Conservation (phyloP, 176 grass and related monocot genomes). For the Ampelocalamus luodianensis region DNA sequence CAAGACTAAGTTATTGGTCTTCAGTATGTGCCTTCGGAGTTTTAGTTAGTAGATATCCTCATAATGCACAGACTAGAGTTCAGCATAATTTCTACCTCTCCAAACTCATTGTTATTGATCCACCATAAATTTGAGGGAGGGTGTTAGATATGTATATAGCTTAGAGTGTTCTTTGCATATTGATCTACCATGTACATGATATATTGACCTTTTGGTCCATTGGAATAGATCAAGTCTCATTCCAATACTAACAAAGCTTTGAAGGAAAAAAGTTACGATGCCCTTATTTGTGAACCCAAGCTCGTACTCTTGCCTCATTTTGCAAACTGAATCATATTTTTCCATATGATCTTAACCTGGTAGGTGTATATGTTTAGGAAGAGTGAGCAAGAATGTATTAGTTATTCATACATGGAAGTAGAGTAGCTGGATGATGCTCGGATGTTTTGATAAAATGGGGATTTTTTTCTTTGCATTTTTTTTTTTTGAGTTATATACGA, state of each 20-base stretch:
- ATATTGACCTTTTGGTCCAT: no score
- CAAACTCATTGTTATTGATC: no score
- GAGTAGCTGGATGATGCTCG: not conserved
- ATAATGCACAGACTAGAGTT: no score
- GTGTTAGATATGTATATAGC: no score
- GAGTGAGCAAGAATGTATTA: conserved; percentile 10
- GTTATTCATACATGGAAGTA: conserved; percentile 5
- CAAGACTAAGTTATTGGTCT: no score
- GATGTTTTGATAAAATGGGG: conserved; percentile 16
- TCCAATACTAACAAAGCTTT: conserved; percentile 30
- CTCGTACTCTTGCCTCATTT: not conserved
- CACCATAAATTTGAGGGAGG: no score
- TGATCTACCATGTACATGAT: no score
- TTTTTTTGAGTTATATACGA: not conserved
- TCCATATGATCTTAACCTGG: not conserved
- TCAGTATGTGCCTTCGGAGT: no score
- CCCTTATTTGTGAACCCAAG: conserved; percentile 27
- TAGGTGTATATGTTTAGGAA: not conserved
- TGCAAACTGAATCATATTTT: not conserved
- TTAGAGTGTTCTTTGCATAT: no score
- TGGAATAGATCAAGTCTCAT: no score
- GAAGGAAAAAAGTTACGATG: not conserved
- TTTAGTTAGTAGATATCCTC: no score
- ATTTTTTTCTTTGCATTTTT: not conserved
- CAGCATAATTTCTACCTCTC: no score